Evolutionary conservation across 805 yeast genomes (phyloP).

Genomic region (Myxozyma lipomycoides): DNA sequence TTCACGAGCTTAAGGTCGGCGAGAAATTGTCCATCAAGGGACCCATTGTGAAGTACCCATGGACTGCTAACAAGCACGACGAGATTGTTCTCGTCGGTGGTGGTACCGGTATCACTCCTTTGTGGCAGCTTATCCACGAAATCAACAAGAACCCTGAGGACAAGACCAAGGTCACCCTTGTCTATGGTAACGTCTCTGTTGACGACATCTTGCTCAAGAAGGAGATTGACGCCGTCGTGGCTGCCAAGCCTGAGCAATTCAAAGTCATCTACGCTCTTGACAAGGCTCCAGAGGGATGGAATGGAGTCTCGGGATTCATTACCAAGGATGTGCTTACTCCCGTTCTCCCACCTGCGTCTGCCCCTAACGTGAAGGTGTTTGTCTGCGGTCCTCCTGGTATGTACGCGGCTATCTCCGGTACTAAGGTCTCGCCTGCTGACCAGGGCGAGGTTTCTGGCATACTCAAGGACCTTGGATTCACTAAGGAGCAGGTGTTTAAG

Average conservation of each 20-base stretch:
- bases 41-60: conserved; percentile 85
- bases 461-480: conserved; percentile 81
- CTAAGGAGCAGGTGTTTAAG: conserved; percentile 82
- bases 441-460: conserved; percentile 94
- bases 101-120: conserved; percentile 95
- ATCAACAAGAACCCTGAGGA: conserved; percentile 77
- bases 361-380: conserved; percentile 66
- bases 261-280: conserved; percentile 77
- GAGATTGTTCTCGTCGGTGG: conserved; percentile 84
- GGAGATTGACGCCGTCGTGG: conserved; percentile 64
- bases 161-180: conserved; percentile 79
- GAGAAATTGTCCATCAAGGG: conserved; percentile 92
- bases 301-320: conserved; percentile 70
- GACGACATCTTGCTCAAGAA: conserved; percentile 77
- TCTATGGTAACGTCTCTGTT: conserved; percentile 74
- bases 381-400: conserved; percentile 96
- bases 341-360: conserved; percentile 60
- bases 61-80: conserved; percentile 81
- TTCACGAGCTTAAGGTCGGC: conserved; percentile 63
- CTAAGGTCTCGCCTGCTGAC: conserved; percentile 76
- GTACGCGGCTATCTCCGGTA: conserved; percentile 83
- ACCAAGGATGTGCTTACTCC: conserved; percentile 64
- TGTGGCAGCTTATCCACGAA: conserved; percentile 72
- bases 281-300: conserved; percentile 47
- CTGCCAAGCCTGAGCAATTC: conserved; percentile 71